Base-by-base conservation (phyloP, 1,284 basidiomycete genomes). In the Blastosporella zonata region DNA sequence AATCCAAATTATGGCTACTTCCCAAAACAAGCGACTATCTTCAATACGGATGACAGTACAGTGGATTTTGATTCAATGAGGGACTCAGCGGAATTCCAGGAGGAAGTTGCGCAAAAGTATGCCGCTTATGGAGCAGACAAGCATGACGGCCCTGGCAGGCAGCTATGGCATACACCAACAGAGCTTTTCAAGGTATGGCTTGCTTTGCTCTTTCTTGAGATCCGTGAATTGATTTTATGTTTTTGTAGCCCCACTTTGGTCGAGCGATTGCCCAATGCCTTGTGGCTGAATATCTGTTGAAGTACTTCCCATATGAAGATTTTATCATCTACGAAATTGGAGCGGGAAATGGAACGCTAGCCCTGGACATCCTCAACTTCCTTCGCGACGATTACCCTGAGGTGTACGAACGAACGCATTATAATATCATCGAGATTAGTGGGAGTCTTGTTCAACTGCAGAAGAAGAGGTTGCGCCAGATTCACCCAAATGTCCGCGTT, bases 1-100 rank as follows among this genome's bases (percentile, higher is more conserved):
- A 98, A 99, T 63, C 95, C 94, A 2, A 71, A 93, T 64, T 99
- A 99, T 63, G 97, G 97, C 31, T 99, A 99, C 71, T 99, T 99
- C 65, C 85, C 91, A 20, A 88, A 89, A 59, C 87, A 93, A 62
- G 94, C 89, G 1, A 87, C 84, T 39, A 96, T 97, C 57, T 91
- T 96, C 67, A 78, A 84, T 36, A 71, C 85, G 2, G 75, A 83
- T 12, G 81, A 84, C 21, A 71, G 77, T 27, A 65, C 73, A 2
- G 87, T 96, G 58, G 75, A 93, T 56, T 97, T 98, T 62, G 59
- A 66, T 12, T 63, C 68, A 5, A 75, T 96, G 59, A 75, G 77
- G 41, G 84, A 91, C 62, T 77, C 81, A 25, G 71, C 75, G 1
- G 84, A 90, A 51, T 97, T 97, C 58, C 86, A 97, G 65, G 81